These are phyloP conservation scores for Protomyces arabidopsidicola DNA, from an alignment of 1,139 yeast species.

Conservation along the genomic window DNA sequence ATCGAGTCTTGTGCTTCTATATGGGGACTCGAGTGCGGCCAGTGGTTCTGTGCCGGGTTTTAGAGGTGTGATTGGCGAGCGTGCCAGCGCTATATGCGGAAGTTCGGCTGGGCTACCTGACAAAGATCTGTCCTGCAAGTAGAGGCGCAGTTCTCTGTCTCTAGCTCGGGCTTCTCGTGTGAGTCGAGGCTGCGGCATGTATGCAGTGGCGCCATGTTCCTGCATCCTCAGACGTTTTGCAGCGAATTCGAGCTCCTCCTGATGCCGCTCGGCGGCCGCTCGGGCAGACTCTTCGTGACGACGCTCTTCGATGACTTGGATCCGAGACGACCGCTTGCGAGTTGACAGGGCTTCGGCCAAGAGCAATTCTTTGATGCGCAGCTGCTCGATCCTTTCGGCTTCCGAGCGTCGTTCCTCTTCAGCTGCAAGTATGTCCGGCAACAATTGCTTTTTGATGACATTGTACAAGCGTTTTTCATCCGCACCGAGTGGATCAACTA, in stretches of 20 bases:
- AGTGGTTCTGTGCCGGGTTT: too few species aligned
- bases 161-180: slow-evolving; percentile 26
- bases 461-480: neutral
- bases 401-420: slow-evolving; percentile 1
- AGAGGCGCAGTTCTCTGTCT: slow-evolving; percentile 15
- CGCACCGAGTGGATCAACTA: neutral
- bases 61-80: too few species aligned
- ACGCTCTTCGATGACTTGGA: slow-evolving; percentile 7
- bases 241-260: neutral
- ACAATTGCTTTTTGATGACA: neutral
- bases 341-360: slow-evolving; percentile 2
- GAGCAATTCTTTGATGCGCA: slow-evolving; percentile 5
- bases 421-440: slow-evolving; percentile 6
- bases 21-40: too few species aligned
- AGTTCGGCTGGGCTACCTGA: neutral
- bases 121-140: neutral
- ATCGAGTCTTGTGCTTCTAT: too few species aligned
- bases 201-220: neutral
- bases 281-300: slow-evolving; percentile 8
- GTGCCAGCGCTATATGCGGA: too few species aligned
- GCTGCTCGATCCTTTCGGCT: slow-evolving; percentile 7
- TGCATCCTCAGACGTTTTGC: neutral
- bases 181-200: neutral
- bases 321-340: slow-evolving; percentile 23
- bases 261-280: slow-evolving; percentile 1